Percentiles rank a stretch among this genome's conserved stretches.
phyloP scores from a whole-genome alignment of 805 yeast genomes.

The Wickerhamomyces mucosus region DNA sequence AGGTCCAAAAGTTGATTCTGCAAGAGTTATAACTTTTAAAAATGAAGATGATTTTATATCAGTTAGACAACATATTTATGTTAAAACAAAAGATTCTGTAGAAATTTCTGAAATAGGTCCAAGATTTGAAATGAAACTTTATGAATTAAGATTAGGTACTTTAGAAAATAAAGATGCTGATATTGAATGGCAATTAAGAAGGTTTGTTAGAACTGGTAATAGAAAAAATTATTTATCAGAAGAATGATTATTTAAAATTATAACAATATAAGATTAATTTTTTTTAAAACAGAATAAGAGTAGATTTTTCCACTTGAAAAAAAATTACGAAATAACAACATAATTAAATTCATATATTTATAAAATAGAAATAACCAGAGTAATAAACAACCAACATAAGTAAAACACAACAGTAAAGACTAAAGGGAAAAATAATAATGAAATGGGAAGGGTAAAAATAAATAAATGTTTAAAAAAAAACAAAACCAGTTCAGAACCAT shows the following conservation, averaged over 20 bases:
- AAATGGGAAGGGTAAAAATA: too few species aligned
- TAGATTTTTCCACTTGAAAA: background rate
- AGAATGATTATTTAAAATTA: constrained; percentile 1
- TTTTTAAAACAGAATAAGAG: background rate
- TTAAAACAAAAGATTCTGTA: constrained; percentile 76
- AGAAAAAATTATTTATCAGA: constrained; percentile 73
- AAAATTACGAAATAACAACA: background rate
- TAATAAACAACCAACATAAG: background rate
- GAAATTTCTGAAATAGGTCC: constrained; percentile 97
- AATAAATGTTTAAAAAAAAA: too few species aligned
- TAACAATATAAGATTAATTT: background rate
- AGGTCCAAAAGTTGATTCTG: constrained; percentile 84
- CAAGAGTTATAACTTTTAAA: constrained; percentile 88
- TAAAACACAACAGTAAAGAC: background rate
- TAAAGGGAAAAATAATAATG: too few species aligned
- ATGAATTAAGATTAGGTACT: constrained; percentile 82
- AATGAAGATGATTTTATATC: constrained; percentile 87
- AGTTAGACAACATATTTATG: constrained; percentile 93
- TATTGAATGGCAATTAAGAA: constrained; percentile 91
- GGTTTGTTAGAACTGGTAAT: constrained; percentile 91
- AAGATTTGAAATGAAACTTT: constrained; percentile 93
- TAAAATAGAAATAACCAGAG: background rate
- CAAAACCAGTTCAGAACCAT: background rate
- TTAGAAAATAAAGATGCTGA: constrained; percentile 94
- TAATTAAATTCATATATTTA: background rate